phyloP scores from a whole-genome alignment of 1,139 yeast species.

The Geotrichum siamense region DNA sequence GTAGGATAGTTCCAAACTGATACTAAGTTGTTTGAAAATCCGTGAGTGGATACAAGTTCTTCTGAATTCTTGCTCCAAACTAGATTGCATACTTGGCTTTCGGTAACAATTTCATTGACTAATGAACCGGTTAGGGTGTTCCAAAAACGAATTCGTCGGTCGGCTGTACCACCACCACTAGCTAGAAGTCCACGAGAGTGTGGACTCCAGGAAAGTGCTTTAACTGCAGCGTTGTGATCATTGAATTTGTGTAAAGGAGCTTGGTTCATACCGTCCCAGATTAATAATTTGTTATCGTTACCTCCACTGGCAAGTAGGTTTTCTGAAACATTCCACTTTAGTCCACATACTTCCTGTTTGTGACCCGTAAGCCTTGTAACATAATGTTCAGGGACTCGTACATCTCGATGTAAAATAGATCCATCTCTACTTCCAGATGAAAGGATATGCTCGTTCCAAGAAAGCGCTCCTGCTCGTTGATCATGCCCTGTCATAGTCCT shows the following conservation, averaged over 20 bases:
- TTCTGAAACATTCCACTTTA: slow-evolving; percentile 87
- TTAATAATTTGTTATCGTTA: slow-evolving; percentile 64
- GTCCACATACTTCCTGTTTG: slow-evolving; percentile 96
- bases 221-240: slow-evolving; percentile 92
- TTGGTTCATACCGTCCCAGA: slow-evolving; percentile 72
- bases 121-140: slow-evolving; percentile 74
- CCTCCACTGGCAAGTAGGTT: slow-evolving; percentile 77
- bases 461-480: slow-evolving; percentile 74
- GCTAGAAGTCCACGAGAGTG: slow-evolving; percentile 91
- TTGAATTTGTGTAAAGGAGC: slow-evolving; percentile 64
- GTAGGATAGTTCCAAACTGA: slow-evolving; percentile 93
- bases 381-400: slow-evolving; percentile 77
- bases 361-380: slow-evolving; percentile 54
- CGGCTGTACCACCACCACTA: slow-evolving; percentile 97
- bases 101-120: slow-evolving; percentile 77
- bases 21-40: slow-evolving; percentile 84
- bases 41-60: slow-evolving; percentile 92
- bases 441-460: slow-evolving; percentile 90
- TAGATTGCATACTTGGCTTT: slow-evolving; percentile 92
- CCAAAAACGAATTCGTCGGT: slow-evolving; percentile 86
- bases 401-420: slow-evolving; percentile 81
- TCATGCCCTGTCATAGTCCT: slow-evolving; percentile 91
- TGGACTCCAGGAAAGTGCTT: slow-evolving; percentile 96
- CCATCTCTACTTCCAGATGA: slow-evolving; percentile 86
- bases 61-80: slow-evolving; percentile 90